These are phyloP conservation scores for Nakazawaea pomicola DNA, from an alignment of 805 yeast species.

Conservation along the genomic window DNA sequence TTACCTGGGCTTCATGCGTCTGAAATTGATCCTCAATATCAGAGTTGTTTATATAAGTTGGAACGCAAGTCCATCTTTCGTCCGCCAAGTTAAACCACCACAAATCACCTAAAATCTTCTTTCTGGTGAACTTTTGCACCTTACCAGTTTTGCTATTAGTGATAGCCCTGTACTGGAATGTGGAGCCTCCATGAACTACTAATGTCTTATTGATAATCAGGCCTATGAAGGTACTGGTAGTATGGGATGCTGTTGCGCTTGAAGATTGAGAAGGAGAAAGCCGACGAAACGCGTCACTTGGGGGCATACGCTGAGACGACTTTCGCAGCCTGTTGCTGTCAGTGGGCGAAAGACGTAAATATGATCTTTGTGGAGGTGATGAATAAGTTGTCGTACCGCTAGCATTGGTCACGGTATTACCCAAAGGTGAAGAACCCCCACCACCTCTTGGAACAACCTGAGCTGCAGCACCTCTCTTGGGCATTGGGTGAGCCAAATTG, in stretches of 20 bases:
- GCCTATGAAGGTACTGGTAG: conserved; percentile 1
- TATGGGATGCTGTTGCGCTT: background rate
- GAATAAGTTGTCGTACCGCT: conserved; percentile 3
- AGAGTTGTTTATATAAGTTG: conserved; percentile 5
- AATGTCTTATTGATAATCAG: conserved; percentile 17
- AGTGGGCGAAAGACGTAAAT: background rate
- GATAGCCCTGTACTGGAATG: conserved; percentile 20
- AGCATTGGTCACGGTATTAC: background rate
- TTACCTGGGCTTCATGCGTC: conserved; percentile 9
- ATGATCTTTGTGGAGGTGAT: background rate
- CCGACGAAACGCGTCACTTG: background rate
- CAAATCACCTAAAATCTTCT: conserved; percentile 37
- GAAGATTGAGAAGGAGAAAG: conserved; percentile 2
- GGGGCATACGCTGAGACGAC: background rate
- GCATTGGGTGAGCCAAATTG: conserved; percentile 3
- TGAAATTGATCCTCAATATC: background rate
- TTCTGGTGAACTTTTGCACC: conserved; percentile 16
- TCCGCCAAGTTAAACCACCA: conserved; percentile 45
- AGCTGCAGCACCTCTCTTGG: background rate
- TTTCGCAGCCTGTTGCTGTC: background rate
- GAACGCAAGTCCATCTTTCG: conserved; percentile 32
- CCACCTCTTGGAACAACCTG: background rate
- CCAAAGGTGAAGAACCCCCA: conserved; percentile 3
- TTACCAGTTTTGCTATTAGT: conserved; percentile 15
- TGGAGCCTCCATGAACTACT: conserved; percentile 28